Evolutionary conservation across 257 asterid species (phyloP).

Genomic region (Penstemon davidsonii): DNA sequence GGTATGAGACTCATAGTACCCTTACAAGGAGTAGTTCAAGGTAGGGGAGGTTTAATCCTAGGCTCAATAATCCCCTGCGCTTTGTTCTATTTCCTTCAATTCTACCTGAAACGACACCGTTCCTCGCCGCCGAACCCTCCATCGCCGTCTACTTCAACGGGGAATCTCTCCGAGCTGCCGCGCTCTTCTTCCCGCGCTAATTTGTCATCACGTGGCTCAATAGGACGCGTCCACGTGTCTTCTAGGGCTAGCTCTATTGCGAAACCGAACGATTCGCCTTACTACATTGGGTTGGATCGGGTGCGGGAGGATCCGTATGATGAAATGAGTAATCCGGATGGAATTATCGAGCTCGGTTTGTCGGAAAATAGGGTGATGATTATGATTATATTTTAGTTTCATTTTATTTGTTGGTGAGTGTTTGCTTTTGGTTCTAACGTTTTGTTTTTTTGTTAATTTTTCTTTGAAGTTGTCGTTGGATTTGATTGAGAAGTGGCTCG

Average conservation of each 20-base stretch:
- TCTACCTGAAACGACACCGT: constrained; percentile 82
- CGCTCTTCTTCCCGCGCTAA: constrained; percentile 75
- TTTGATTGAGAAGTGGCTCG: constrained; percentile 81
- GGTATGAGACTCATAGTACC: constrained; percentile 95
- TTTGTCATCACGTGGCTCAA: constrained; percentile 59
- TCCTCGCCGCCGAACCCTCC: constrained; percentile 45
- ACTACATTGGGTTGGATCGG: constrained; percentile 86
- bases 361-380: constrained; percentile 72
- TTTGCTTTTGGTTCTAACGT: constrained; percentile 6
- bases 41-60: constrained; percentile 78
- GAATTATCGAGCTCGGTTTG: constrained; percentile 85
- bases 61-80: constrained; percentile 96
- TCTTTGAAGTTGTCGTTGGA: constrained; percentile 72
- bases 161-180: constrained; percentile 51
- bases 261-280: constrained; percentile 72
- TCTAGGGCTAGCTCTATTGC: constrained; percentile 55
- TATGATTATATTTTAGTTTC: not conserved
- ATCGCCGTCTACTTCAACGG: constrained; percentile 51
- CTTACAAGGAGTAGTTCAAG: constrained; percentile 89
- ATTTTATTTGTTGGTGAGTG: not conserved
- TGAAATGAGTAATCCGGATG: constrained; percentile 53
- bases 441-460: not conserved
- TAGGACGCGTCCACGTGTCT: constrained; percentile 56
- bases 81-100: constrained; percentile 76
- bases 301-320: constrained; percentile 61